phyloP scores from a whole-genome alignment of 1,139 yeast genomes.

The Groenewaldozyma sp. region DNA sequence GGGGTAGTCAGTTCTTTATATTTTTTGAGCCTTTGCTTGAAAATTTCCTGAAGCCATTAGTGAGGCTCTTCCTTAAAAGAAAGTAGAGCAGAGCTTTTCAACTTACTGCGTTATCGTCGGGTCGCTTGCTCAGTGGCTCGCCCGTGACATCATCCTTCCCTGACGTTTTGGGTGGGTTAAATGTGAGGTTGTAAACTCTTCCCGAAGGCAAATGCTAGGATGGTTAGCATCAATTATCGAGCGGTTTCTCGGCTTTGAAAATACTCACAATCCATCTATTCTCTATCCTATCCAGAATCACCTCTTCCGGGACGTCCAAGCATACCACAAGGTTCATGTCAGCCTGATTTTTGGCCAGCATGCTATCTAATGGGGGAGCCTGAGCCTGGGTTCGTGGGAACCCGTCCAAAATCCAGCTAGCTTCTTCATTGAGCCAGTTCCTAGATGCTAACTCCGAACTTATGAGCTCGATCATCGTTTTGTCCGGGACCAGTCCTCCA shows the following conservation, averaged over 20 bases:
- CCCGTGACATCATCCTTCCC: constrained; percentile 85
- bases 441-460: constrained; percentile 38
- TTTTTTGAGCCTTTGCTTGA: constrained; percentile 54
- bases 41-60: constrained; percentile 37
- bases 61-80: no score
- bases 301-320: constrained; percentile 70
- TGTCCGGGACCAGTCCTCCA: constrained; percentile 71
- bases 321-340: constrained; percentile 68
- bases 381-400: constrained; percentile 77
- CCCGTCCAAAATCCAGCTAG: constrained; percentile 80
- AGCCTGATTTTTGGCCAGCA: constrained; percentile 35
- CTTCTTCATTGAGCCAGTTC: constrained; percentile 38
- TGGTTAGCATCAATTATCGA: background rate
- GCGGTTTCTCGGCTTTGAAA: no score
- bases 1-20: constrained; percentile 56
- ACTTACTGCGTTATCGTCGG: constrained; percentile 57
- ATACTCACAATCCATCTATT: constrained; percentile 56
- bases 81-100: background rate
- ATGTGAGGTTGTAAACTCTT: constrained; percentile 72
- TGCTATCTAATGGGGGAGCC: constrained; percentile 49
- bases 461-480: constrained; percentile 52
- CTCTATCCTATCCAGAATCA: constrained; percentile 71
- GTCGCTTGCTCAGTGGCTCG: constrained; percentile 66
- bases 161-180: constrained; percentile 78
- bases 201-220: constrained; percentile 63